Evolutionary conservation across 1,139 yeast species (phyloP).

Genomic region (Meyerozyma carpophila): DNA sequence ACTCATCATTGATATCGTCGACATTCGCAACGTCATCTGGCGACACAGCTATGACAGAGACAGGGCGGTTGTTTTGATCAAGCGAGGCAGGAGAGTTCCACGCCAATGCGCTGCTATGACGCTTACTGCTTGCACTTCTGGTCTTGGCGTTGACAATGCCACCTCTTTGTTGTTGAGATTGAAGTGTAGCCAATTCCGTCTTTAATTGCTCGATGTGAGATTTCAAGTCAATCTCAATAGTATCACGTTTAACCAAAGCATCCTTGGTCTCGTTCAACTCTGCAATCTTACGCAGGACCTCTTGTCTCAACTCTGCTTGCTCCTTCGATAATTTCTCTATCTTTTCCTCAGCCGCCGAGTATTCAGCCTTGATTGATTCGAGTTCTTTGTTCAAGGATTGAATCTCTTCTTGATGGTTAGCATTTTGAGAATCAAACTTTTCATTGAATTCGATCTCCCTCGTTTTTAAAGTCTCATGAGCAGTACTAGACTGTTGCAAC

Average conservation of each 20-base stretch:
- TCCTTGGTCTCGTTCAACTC: conserved; percentile 61
- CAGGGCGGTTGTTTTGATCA: conserved; percentile 45
- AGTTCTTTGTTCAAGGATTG: conserved; percentile 55
- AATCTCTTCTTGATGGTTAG: conserved; percentile 47
- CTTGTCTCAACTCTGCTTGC: conserved; percentile 59
- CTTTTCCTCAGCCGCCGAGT: conserved; percentile 56
- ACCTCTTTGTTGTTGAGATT: conserved; percentile 25
- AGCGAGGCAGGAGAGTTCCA: conserved; percentile 29
- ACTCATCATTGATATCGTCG: conserved; percentile 69
- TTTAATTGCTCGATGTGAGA: conserved; percentile 66
- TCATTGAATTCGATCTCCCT: conserved; percentile 53
- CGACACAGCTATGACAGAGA: conserved; percentile 54
- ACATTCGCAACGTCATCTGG: conserved; percentile 52
- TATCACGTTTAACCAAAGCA: conserved; percentile 57
- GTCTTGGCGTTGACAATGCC: conserved; percentile 22
- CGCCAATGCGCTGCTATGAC: conserved; percentile 39
- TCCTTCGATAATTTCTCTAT: conserved; percentile 61
- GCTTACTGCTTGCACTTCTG: conserved; percentile 27
- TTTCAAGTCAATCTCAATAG: conserved; percentile 65
- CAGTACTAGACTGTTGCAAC: conserved; percentile 53
- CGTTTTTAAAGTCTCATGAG: conserved; percentile 51
- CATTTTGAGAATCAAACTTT: conserved; percentile 39
- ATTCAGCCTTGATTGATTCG: conserved; percentile 50
- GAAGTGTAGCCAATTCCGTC: conserved; percentile 54
- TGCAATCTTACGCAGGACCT: conserved; percentile 55